phyloP scores from a whole-genome alignment of 805 yeast species.

The Ogataea chonburiensis region DNA sequence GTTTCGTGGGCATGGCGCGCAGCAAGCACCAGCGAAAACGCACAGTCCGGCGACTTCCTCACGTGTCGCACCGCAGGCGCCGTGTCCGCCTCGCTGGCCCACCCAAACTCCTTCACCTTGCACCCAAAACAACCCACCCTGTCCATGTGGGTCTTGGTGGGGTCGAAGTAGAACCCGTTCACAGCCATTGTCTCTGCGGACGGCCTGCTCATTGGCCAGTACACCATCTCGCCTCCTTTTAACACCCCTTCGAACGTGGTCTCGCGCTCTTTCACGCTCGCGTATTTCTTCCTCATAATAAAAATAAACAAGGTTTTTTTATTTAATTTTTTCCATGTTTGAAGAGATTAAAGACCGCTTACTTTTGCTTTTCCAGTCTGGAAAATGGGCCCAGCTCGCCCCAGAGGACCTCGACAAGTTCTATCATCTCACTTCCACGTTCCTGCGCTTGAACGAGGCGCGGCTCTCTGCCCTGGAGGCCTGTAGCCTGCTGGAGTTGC shows the following conservation, averaged over 20 bases:
- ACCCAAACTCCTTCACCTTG: slow-evolving; percentile 52
- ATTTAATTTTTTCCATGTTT: slow-evolving; percentile 6
- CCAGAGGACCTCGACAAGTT: slow-evolving; percentile 44
- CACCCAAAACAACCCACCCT: slow-evolving; percentile 62
- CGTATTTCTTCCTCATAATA: slow-evolving; percentile 8
- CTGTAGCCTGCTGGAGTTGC: slow-evolving; percentile 64
- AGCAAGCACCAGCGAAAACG: slow-evolving; percentile 21
- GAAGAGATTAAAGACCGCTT: slow-evolving; percentile 37
- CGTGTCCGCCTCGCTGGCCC: slow-evolving; percentile 37
- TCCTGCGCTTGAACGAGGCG: slow-evolving; percentile 28
- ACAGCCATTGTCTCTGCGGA: slow-evolving; percentile 41
- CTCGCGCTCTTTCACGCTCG: slow-evolving; percentile 22
- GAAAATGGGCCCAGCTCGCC: slow-evolving; percentile 46
- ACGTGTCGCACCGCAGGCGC: slow-evolving; percentile 26
- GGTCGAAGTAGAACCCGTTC: slow-evolving; percentile 63
- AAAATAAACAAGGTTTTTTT: background rate
- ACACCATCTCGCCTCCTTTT: slow-evolving; percentile 24
- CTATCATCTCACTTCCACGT: slow-evolving; percentile 40
- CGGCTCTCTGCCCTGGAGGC: slow-evolving; percentile 43
- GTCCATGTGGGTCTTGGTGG: slow-evolving; percentile 44
- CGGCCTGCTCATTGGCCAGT: slow-evolving; percentile 34
- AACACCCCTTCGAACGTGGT: slow-evolving; percentile 20
- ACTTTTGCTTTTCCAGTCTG: slow-evolving; percentile 48
- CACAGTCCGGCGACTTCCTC: slow-evolving; percentile 29
- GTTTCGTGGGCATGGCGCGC: slow-evolving; percentile 16